These are phyloP conservation scores for Mycena indigotica DNA, from an alignment of 768 basidiomycete species.

Conservation along the genomic window DNA sequence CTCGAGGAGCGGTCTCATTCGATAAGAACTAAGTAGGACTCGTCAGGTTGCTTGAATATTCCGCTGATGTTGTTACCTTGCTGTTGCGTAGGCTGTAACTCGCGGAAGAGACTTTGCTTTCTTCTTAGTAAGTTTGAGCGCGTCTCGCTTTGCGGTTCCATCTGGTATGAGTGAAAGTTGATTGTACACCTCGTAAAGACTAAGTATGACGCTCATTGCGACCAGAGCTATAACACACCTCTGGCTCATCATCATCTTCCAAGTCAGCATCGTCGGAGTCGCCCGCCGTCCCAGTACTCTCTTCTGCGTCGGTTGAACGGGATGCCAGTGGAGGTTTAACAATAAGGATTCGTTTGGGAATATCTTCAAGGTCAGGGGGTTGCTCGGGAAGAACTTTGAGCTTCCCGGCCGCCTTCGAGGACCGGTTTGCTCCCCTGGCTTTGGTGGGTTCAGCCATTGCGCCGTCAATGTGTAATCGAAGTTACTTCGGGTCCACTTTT, in stretches of 20 bases:
- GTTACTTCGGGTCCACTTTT: neutral
- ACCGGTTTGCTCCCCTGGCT: constrained; percentile 71
- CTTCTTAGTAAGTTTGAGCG: constrained; percentile 87
- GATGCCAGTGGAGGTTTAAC: constrained; percentile 13
- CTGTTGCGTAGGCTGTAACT: constrained; percentile 96
- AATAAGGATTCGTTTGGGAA: constrained; percentile 23
- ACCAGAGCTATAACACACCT: constrained; percentile 36
- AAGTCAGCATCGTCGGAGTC: constrained; percentile 77
- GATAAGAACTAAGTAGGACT: constrained; percentile 76
- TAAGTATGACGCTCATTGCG: constrained; percentile 1
- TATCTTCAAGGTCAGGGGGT: constrained; percentile 43
- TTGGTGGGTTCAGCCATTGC: constrained; percentile 33
- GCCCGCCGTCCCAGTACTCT: constrained; percentile 50
- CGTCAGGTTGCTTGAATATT: neutral
- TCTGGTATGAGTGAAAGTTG: constrained; percentile 93
- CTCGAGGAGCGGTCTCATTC: constrained; percentile 82
- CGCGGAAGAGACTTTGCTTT: constrained; percentile 89
- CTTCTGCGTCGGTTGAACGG: constrained; percentile 44
- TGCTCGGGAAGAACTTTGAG: constrained; percentile 88
- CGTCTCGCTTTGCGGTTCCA: constrained; percentile 91
- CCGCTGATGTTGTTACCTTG: constrained; percentile 75
- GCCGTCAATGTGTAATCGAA: neutral
- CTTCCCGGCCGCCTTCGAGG: constrained; percentile 82
- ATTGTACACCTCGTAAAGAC: constrained; percentile 72
- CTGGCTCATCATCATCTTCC: constrained; percentile 61